A percentile compares a stretch with the other conserved stretches of the same genome.
phyloP scores from a whole-genome alignment of 352 stramenopile genomes.

The Pythium apleroticum region DNA sequence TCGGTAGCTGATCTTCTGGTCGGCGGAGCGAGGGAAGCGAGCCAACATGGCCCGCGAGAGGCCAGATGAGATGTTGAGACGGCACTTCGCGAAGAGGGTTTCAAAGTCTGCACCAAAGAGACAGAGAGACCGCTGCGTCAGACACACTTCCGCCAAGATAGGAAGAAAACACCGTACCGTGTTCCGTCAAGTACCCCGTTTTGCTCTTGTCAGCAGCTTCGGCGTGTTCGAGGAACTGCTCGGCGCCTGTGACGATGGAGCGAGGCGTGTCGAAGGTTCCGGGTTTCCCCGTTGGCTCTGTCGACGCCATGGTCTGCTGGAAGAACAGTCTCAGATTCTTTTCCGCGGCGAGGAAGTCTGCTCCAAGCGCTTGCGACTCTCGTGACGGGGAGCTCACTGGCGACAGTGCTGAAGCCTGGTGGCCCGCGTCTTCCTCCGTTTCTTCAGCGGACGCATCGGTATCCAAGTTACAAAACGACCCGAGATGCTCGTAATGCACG shows the following conservation, averaged over 20 bases:
- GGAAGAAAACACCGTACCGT: conserved; percentile 28
- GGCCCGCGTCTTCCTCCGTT: conserved; percentile 22
- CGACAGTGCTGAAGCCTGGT: neutral
- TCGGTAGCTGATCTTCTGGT: conserved; percentile 39
- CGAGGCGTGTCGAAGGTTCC: conserved; percentile 33
- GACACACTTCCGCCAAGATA: neutral
- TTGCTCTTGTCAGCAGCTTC: conserved; percentile 39
- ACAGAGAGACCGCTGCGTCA: neutral
- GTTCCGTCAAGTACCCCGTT: conserved; percentile 38
- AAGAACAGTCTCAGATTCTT: conserved; percentile 47
- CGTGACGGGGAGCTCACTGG: conserved; percentile 2
- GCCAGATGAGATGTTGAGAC: conserved; percentile 27
- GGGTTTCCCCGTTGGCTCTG: neutral
- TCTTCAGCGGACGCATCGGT: conserved; percentile 53
- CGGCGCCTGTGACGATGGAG: conserved; percentile 46
- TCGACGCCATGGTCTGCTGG: conserved; percentile 15
- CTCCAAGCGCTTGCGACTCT: conserved; percentile 15
- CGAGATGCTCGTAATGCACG: conserved; percentile 62
- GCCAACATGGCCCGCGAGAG: conserved; percentile 48
- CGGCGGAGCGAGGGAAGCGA: conserved; percentile 39
- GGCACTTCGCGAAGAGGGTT: conserved; percentile 33
- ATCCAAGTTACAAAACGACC: conserved; percentile 42
- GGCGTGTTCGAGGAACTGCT: conserved; percentile 50
- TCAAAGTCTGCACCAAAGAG: conserved; percentile 39
- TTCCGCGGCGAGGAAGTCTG: conserved; percentile 41